Evolutionary conservation across 805 yeast genomes (phyloP), one percentile per base, ranked within the genome.

Genomic region (Wickerhamiella galacta): DNA sequence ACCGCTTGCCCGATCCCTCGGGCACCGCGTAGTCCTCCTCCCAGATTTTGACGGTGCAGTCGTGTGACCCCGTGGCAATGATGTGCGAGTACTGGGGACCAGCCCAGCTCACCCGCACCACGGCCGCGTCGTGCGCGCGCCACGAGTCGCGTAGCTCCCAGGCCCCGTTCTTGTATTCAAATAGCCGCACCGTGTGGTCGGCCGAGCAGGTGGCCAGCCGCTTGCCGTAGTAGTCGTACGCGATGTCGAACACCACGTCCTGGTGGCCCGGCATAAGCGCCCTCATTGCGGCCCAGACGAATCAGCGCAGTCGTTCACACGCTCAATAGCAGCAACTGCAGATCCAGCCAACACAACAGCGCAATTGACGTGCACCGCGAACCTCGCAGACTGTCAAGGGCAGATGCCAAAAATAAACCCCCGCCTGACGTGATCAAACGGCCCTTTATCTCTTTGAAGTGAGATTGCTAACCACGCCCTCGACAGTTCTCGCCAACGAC

Each of bases 181-280:
- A 90, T 20, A 90, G 85, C 48, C 82, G 81, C 40, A 90, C 68
- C 48, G 81, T 93, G 47, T 85, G 95, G 56, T 90, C 98, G 0
- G 93, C 80, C 3, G 95, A 81, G 38, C 93, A 85, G 0, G 95
- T 87, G 2, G 96, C 98, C 36, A 90, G 62, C 39, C 83, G 80
- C 34, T 74, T 71, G 1, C 98, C 96, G 50, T 87, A 87, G 56
- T 77, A 87, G 54, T 90, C 64, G 54, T 85, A 90, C 15, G 81
- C 74, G 16, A 85, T 72, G 47, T 85, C 95, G 44, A 85, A 92
- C 28, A 87, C 72, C 35, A 87, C 64, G 53, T 90, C 98, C 47
- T 82, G 93, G 53, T 90, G 96, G 22, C 92, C 92, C 0, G 95
- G 78, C 11, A 75, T 64, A 45, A 87, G 76, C 3, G 94, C 82